Evolutionary conservation across 1,284 basidiomycete species (phyloP).

Genomic region (Nidula niveotomentosa): DNA sequence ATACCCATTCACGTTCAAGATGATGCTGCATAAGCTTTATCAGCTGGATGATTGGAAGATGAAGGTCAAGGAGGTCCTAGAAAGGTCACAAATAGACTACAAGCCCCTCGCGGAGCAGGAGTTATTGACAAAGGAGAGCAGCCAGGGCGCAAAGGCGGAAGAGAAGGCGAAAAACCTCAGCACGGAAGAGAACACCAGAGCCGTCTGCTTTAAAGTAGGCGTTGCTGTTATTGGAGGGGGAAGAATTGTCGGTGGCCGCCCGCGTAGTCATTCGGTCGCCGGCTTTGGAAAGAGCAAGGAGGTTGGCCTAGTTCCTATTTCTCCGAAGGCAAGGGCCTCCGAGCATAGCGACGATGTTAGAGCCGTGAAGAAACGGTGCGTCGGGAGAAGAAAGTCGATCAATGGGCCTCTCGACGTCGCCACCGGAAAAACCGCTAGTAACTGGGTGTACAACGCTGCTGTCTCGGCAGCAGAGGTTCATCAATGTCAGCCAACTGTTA

Average conservation of each 20-base stretch:
- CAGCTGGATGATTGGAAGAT: conserved; percentile 57
- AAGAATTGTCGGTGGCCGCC: conserved; percentile 9
- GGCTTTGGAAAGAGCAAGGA: conserved; percentile 6
- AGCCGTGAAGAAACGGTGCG: conserved; percentile 55
- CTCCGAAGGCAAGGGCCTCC: background rate
- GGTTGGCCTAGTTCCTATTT: background rate
- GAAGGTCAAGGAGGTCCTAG: conserved; percentile 55
- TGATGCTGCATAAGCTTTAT: conserved; percentile 66
- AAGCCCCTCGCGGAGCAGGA: conserved; percentile 45
- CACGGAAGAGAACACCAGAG: background rate
- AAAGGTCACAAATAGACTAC: conserved; percentile 51
- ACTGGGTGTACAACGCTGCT: conserved; percentile 52
- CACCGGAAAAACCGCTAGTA: conserved; percentile 19
- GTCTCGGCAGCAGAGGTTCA: conserved; percentile 37
- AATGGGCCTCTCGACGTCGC: conserved; percentile 25
- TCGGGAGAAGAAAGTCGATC: conserved; percentile 50
- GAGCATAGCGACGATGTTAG: conserved; percentile 23
- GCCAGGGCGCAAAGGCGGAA: conserved; percentile 3
- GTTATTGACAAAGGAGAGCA: background rate
- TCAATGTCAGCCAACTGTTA: conserved; percentile 7
- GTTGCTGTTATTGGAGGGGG: too few species aligned
- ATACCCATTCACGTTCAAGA: conserved; percentile 62
- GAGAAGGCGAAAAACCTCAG: conserved; percentile 4
- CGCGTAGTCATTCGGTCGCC: conserved; percentile 26
- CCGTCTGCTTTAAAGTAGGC: conserved; percentile 7